Evolutionary conservation across 2,329 filamentous ascomycete species (phyloP).

Genomic region (Alternaria arbusti): DNA sequence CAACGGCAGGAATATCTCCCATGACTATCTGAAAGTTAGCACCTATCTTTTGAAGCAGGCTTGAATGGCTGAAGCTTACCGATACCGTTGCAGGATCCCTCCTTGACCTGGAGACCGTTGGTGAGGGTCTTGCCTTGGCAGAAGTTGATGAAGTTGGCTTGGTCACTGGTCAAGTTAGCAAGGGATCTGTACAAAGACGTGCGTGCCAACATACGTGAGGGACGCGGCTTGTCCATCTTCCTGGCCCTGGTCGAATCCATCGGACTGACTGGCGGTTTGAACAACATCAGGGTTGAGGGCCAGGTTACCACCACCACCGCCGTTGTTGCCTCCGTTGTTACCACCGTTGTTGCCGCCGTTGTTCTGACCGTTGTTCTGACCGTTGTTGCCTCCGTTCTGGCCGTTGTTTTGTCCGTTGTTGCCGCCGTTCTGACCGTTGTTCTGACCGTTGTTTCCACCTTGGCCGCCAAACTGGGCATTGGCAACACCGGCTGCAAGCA

Average conservation of each 20-base stretch:
- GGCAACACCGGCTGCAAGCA: conserved; percentile 45
- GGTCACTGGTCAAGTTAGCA: conserved; percentile 46
- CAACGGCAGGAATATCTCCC: conserved; percentile 60
- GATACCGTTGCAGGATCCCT: conserved; percentile 64
- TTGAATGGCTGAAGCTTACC: conserved; percentile 35
- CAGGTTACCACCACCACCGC: conserved; percentile 23
- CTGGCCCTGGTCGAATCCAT: conserved; percentile 48
- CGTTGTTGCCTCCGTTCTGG: conserved; percentile 26
- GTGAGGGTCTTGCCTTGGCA: conserved; percentile 62
- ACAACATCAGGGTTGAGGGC: conserved; percentile 50
- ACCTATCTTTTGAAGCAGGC: not conserved
- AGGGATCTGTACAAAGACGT: not conserved
- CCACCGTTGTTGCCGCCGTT: conserved; percentile 6
- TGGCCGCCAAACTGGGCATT: conserved; percentile 39
- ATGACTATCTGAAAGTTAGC: conserved; percentile 51
- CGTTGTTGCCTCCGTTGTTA: conserved; percentile 7
- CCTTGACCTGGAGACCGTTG: conserved; percentile 59
- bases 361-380: conserved; percentile 19
- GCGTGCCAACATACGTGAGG: conserved; percentile 48
- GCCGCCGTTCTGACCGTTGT: conserved; percentile 17
- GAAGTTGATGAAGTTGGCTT: conserved; percentile 67
- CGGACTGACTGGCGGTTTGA: conserved; percentile 51
- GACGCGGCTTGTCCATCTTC: conserved; percentile 55
- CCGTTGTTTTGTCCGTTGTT: conserved; percentile 11
- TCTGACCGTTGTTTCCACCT: conserved; percentile 17